A percentile compares a stretch with the other conserved stretches of the same genome.
phyloP scores from a whole-genome alignment of 2,329 filamentous ascomycete genomes.

The Albifimbria verrucaria region DNA sequence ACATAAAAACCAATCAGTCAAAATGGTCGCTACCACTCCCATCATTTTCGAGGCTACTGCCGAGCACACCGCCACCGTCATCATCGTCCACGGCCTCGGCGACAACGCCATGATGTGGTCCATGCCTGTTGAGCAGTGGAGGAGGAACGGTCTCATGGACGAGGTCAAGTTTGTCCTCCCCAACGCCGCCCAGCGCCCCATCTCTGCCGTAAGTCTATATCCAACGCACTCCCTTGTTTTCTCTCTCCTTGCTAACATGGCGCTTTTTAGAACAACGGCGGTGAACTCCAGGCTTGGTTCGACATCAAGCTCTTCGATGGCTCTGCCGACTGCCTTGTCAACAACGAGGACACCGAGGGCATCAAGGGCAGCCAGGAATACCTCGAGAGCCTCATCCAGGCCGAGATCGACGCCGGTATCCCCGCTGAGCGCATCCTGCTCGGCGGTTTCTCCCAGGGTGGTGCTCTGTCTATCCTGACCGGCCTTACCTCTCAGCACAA shows the following conservation, averaged over 20 bases:
- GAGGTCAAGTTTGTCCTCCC: constrained; percentile 95
- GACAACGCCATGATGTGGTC: constrained; percentile 80
- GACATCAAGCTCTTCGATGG: constrained; percentile 50
- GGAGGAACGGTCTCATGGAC: constrained; percentile 72
- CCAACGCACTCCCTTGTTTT: not conserved
- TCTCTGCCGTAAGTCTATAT: constrained; percentile 57
- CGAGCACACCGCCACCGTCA: constrained; percentile 89
- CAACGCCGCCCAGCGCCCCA: constrained; percentile 81
- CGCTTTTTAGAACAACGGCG: constrained; percentile 61
- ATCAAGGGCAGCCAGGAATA: constrained; percentile 71
- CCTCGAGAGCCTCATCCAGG: constrained; percentile 74
- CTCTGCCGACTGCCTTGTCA: constrained; percentile 24
- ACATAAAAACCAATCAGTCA: not conserved
- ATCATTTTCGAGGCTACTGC: constrained; percentile 76
- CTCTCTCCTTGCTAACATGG: not conserved
- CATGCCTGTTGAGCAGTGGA: constrained; percentile 82
- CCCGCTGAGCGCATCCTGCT: constrained; percentile 79
- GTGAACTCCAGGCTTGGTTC: constrained; percentile 85
- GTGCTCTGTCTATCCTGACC: constrained; percentile 78
- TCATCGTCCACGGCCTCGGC: constrained; percentile 89
- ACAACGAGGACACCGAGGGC: constrained; percentile 64
- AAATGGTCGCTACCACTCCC: constrained; percentile 32
- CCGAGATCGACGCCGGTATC: constrained; percentile 78
- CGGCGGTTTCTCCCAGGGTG: constrained; percentile 83
- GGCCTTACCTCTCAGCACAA: constrained; percentile 71